These are phyloP conservation scores for Kregervanrija delftensis DNA, from an alignment of 805 yeast species.

Conservation along the genomic window DNA sequence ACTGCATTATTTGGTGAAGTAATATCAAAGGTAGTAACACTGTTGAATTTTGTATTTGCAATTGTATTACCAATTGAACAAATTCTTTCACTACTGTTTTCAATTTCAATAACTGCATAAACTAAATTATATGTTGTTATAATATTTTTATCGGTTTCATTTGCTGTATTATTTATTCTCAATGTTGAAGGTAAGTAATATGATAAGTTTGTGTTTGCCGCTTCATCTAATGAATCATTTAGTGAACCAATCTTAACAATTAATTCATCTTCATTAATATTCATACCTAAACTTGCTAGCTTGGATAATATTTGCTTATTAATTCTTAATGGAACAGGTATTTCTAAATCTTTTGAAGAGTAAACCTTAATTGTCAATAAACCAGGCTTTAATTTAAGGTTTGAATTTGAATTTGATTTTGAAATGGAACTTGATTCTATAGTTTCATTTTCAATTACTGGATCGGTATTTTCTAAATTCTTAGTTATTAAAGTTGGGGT, in stretches of 20 bases:
- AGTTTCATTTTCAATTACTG: conserved; percentile 23
- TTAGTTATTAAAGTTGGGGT: conserved; percentile 19
- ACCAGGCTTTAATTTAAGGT: conserved; percentile 45
- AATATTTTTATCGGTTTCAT: conserved; percentile 43
- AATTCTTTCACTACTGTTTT: conserved; percentile 83
- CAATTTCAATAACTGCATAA: conserved; percentile 87
- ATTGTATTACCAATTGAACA: conserved; percentile 84
- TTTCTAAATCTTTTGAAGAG: conserved; percentile 55
- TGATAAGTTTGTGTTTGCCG: conserved; percentile 22
- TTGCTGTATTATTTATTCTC: conserved; percentile 20
- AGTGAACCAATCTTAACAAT: conserved; percentile 27
- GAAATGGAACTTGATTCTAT: neutral
- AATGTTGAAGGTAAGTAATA: conserved; percentile 39
- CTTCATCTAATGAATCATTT: conserved; percentile 23
- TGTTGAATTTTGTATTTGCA: conserved; percentile 74
- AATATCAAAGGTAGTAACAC: conserved; percentile 87
- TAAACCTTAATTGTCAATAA: conserved; percentile 72
- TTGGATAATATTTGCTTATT: conserved; percentile 59
- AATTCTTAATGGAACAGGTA: conserved; percentile 66
- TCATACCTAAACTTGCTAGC: conserved; percentile 51
- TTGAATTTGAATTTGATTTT: neutral
- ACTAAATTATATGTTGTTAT: conserved; percentile 41
- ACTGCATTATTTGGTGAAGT: conserved; percentile 38
- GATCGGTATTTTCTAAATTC: conserved; percentile 26
- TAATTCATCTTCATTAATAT: conserved; percentile 27